Evolutionary conservation across 768 basidiomycete species (phyloP), one percentile per base, ranked within the genome.

Genomic region (Xerocomellus intermedius): DNA sequence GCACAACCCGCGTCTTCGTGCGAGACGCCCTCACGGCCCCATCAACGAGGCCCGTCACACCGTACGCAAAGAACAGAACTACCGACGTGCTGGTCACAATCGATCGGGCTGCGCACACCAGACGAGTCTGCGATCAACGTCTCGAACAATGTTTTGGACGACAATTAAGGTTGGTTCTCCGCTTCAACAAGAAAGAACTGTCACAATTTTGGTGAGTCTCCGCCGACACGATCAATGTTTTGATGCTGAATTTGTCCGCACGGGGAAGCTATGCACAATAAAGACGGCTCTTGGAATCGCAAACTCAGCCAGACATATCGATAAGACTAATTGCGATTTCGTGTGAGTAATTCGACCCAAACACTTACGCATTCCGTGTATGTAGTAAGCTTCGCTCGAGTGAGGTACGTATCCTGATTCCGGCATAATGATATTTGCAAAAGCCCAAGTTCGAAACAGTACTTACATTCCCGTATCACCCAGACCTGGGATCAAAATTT

Each of bases 131-230:
- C 28, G 28, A 30, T 30, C 28, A 30, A 30, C 28, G 28, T 50
- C 30, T 52, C 33, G 21, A 36, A 32, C 45, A 47, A 47, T 42
- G 38, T 42, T 35, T 42, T 36, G 16, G 22, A 37, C 36, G 28
- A 19, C 49, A 28, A 36, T 19, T 0, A 54, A 54, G 21, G 54
- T 54, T 54, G 33, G 19, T 28, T 53, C 54, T 55, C 54, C 54
- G 41, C 32, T 36, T 9, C 30, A 33, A 28, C 28, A 28, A 8
- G 8, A 26, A 26, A 26, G 28, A 8, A 12, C 33, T 24, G 47
- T 43, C 47, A 26, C 17, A n/a, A 2, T 30, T 30, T 30, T 30
- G 26, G n/a, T 24, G 24, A 14, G n/a, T 3, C 35, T 41, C 47
- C 47, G 35, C 47, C 47, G 33, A 47, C 12, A 28, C 26, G 26